phyloP scores from a whole-genome alignment of 1,139 yeast genomes.

The Torulaspora globosa region DNA sequence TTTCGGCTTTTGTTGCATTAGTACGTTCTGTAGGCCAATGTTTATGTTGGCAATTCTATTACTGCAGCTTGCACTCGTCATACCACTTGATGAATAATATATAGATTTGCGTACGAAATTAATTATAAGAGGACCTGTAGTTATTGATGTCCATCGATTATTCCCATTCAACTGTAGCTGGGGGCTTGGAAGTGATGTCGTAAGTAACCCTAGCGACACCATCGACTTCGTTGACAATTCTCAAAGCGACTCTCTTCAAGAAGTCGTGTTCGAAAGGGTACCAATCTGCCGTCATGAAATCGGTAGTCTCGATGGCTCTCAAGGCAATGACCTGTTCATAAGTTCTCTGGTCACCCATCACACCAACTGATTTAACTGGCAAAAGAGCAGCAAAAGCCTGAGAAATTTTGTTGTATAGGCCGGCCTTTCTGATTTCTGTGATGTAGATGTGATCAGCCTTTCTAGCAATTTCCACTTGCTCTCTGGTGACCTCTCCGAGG shows the following conservation, averaged over 20 bases:
- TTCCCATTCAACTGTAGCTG: constrained; percentile 99
- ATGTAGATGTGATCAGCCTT: constrained; percentile 95
- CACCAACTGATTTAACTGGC: constrained; percentile 98
- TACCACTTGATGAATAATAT: background rate
- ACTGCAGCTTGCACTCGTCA: background rate
- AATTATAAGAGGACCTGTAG: background rate
- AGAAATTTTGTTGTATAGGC: constrained; percentile 85
- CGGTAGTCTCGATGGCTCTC: constrained; percentile 95
- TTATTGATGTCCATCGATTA: constrained; percentile 37
- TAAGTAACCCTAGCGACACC: constrained; percentile 99
- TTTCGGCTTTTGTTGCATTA: background rate
- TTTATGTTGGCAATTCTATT: background rate
- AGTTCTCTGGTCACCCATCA: constrained; percentile 99
- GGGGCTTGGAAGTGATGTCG: constrained; percentile 98
- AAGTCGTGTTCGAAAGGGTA: constrained; percentile 87
- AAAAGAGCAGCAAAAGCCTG: constrained; percentile 97
- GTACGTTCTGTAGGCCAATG: background rate
- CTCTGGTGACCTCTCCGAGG: constrained; percentile 90
- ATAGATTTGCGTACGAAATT: background rate
- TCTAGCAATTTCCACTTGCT: constrained; percentile 92
- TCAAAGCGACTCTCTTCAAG: constrained; percentile 87
- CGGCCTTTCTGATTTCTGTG: constrained; percentile 90
- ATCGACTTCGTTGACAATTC: constrained; percentile 96
- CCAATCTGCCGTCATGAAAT: constrained; percentile 99
- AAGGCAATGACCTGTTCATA: constrained; percentile 98